Conservation (phyloP, 139 green algal species). For the Pycnococcus provasolii region DNA sequence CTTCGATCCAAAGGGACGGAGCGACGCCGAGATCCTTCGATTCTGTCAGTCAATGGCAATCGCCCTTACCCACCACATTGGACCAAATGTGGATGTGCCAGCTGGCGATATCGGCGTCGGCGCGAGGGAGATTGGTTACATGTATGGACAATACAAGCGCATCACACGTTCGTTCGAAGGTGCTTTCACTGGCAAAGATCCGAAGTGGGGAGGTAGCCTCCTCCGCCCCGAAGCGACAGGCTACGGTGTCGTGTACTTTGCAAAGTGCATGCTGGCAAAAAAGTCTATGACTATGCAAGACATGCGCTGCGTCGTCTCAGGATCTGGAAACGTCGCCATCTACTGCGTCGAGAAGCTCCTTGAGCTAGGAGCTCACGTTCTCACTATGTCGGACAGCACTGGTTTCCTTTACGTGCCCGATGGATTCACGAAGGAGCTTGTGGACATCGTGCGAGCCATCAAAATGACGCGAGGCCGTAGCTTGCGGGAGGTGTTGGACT, state of each 20-base stretch:
- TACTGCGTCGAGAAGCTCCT: conserved; percentile 57
- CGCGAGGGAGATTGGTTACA: conserved; percentile 57
- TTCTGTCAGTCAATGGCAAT: conserved; percentile 64
- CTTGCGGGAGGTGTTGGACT: no score
- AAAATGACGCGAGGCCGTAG: no score
- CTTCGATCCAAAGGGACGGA: conserved; percentile 72
- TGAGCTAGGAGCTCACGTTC: conserved; percentile 46
- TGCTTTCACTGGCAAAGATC: conserved; percentile 62
- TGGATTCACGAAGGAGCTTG: conserved; percentile 47
- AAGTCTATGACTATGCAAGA: conserved; percentile 24
- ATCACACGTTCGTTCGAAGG: conserved; percentile 46
- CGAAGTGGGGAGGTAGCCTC: conserved; percentile 56
- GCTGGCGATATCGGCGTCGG: conserved; percentile 75
- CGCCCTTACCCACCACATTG: conserved; percentile 43
- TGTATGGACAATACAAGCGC: conserved; percentile 79
- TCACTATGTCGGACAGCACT: conserved; percentile 55
- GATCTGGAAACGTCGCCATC: conserved; percentile 58
- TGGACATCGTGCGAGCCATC: no score
- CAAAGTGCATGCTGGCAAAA: conserved; percentile 39
- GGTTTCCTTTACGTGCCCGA: conserved; percentile 47
- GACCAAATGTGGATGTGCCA: conserved; percentile 48
- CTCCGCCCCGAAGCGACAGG: conserved; percentile 73
- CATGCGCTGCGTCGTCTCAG: conserved; percentile 38
- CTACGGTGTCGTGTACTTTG: conserved; percentile 69
- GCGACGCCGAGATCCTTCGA: conserved; percentile 41